Base-by-base conservation (phyloP, 176 grass and related monocot genomes). In the Cymbopogon citratus region DNA sequence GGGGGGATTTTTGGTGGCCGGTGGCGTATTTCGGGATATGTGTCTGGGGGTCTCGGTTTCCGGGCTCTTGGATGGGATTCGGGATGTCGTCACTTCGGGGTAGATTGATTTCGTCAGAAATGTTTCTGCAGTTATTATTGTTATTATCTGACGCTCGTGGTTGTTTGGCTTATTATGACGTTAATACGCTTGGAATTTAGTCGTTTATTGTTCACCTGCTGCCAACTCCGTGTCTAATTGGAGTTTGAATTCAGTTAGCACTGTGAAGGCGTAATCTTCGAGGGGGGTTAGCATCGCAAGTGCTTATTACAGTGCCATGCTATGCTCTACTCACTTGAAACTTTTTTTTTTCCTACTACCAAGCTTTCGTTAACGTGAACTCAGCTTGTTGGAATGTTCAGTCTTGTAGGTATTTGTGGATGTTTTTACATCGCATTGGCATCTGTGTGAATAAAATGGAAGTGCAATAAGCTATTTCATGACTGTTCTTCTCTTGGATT, bases 91-190 rank as follows among this genome's bases (percentile, higher is more conserved):
- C 9, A 7, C 14, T 29, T 44, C 4, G 39, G 69, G 76, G 33
- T 67, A 5, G 76, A 9, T 80, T 84, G 66, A 76, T 81, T 63
- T 44, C 71, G 77, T 19, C 43, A 64, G 68, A 51, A 76, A 63
- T 73, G 76, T 19, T 66, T 66, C 41, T 59, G 5, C 5, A 33
- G 39, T 76, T 1, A 12, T 5, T 65, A 39, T 45, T 63, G 21
- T 12, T 36, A 36, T 36, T 36, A 36, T 36, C 35, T 5, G 35
- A 5, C 35, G 35, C 35, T 36, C 35, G 35, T 36, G 3, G 35
- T 36, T 49, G n/a, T n/a, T 43, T 41, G 18, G 21, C 10, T 36
- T 1, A 8, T 21, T 25, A 9, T 27, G 41, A 13, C 21, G 38
- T 2, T n/a, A 13, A 26, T 54, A 9, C 66, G 80, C 18, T 16